Evolutionary conservation across 192 early-diverging fungal genomes (phyloP).

Genomic region (Spinellus fusiger): DNA sequence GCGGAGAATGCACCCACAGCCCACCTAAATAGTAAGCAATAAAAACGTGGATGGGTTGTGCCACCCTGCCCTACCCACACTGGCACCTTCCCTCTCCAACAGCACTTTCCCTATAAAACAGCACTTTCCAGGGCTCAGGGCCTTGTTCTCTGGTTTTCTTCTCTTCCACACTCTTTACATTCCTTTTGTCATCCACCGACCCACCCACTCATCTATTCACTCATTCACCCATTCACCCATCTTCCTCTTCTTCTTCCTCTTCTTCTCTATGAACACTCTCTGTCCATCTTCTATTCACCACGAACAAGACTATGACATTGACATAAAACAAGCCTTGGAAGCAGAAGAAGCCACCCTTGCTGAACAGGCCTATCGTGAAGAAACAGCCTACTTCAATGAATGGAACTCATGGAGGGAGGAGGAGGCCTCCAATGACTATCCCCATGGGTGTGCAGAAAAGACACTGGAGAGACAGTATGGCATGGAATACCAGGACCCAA

Average conservation of each 20-base stretch:
- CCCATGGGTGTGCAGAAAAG: not conserved
- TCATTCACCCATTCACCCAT: not conserved
- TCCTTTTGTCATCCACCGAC: not conserved
- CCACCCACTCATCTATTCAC: not conserved
- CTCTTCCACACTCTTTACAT: not conserved
- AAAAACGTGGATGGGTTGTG: no score
- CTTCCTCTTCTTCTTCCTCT: not conserved
- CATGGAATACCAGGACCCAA: constrained; percentile 2
- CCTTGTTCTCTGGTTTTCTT: not conserved
- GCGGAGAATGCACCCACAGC: no score
- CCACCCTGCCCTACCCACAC: no score
- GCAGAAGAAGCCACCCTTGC: constrained; percentile 10
- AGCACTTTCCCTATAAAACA: no score
- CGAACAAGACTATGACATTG: not conserved
- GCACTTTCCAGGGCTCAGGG: no score
- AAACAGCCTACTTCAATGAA: not conserved
- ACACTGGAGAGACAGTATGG: not conserved
- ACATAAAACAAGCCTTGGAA: not conserved
- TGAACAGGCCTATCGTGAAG: constrained; percentile 7
- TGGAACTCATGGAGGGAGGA: not conserved
- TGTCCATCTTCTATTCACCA: not conserved
- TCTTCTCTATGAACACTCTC: not conserved
- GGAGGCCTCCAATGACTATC: not conserved
- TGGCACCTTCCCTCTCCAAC: no score
- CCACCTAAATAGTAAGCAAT: no score